Evolutionary conservation across 1,139 yeast genomes (phyloP).

Genomic region (Hyphopichia fennica): DNA sequence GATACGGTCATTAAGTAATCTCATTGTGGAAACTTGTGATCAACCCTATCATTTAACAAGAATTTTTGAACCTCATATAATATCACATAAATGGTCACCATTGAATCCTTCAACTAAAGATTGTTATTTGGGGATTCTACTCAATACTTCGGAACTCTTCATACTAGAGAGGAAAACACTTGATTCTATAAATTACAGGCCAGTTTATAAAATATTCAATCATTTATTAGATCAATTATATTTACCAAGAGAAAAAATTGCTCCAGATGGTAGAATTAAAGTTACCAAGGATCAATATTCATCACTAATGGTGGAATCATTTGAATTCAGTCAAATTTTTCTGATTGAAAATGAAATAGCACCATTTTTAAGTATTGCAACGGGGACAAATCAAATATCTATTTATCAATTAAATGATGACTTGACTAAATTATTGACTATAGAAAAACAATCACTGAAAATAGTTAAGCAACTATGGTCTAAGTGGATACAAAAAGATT

Average conservation of each 20-base stretch:
- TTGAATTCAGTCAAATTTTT: slow-evolving; percentile 22
- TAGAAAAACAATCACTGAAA: slow-evolving; percentile 6
- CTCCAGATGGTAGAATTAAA: slow-evolving; percentile 12
- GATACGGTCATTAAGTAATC: slow-evolving; percentile 27
- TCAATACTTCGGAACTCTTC: slow-evolving; percentile 41
- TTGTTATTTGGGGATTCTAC: slow-evolving; percentile 33
- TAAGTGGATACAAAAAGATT: slow-evolving; percentile 12
- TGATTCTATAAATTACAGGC: slow-evolving; percentile 22
- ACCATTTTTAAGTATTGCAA: slow-evolving; percentile 15
- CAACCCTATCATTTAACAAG: slow-evolving; percentile 30
- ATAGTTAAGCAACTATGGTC: slow-evolving; percentile 26
- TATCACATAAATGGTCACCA: slow-evolving; percentile 39
- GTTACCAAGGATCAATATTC: slow-evolving; percentile 18
- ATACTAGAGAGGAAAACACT: slow-evolving; percentile 27
- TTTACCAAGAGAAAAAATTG: slow-evolving; percentile 7
- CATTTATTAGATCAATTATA: slow-evolving; percentile 21
- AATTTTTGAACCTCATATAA: slow-evolving; percentile 34
- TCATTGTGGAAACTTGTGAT: slow-evolving; percentile 28
- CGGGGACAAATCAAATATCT: slow-evolving; percentile 17
- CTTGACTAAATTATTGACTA: slow-evolving; percentile 6
- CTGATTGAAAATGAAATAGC: slow-evolving; percentile 9
- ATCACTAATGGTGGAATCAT: slow-evolving; percentile 28
- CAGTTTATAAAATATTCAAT: slow-evolving; percentile 29
- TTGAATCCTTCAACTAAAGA: slow-evolving; percentile 23
- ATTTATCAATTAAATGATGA: slow-evolving; percentile 19